Evolutionary conservation across 768 basidiomycete genomes (phyloP).

Genomic region (Sporobolomyces phaffii): DNA sequence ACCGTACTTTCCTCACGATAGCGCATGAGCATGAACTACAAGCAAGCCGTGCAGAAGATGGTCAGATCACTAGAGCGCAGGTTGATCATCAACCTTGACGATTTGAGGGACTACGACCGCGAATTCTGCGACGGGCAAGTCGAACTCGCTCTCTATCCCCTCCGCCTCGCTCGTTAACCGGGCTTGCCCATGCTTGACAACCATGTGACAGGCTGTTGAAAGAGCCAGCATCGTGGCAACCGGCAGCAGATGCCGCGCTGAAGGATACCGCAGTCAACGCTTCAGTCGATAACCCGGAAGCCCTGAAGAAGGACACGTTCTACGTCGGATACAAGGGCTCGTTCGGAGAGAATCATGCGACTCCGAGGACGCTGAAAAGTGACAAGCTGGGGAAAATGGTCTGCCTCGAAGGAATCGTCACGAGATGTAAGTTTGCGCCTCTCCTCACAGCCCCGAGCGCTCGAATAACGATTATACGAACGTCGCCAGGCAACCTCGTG

Average conservation of each 20-base stretch:
- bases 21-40: constrained; percentile 52
- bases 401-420: constrained; percentile 94
- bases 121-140: constrained; percentile 64
- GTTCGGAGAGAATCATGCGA: constrained; percentile 97
- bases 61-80: constrained; percentile 74
- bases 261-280: constrained; percentile 64
- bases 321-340: constrained; percentile 88
- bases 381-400: constrained; percentile 92
- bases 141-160: too few species aligned
- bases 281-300: constrained; percentile 70
- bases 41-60: constrained; percentile 74
- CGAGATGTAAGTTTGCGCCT: constrained; percentile 59
- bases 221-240: constrained; percentile 75
- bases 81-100: constrained; percentile 90
- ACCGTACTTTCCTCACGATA: not conserved
- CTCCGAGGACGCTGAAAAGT: constrained; percentile 81
- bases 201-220: constrained; percentile 64
- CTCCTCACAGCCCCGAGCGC: too few species aligned
- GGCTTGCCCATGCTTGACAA: not conserved
- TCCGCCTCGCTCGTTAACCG: too few species aligned
- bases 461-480: too few species aligned
- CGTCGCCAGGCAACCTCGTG: constrained; percentile 67
- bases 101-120: constrained; percentile 85
- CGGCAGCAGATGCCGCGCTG: constrained; percentile 83
- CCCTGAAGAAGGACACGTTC: constrained; percentile 66